Evolutionary conservation across 78 protist species (phyloP).

Genomic region (Tieghemostelium lacteum): DNA sequence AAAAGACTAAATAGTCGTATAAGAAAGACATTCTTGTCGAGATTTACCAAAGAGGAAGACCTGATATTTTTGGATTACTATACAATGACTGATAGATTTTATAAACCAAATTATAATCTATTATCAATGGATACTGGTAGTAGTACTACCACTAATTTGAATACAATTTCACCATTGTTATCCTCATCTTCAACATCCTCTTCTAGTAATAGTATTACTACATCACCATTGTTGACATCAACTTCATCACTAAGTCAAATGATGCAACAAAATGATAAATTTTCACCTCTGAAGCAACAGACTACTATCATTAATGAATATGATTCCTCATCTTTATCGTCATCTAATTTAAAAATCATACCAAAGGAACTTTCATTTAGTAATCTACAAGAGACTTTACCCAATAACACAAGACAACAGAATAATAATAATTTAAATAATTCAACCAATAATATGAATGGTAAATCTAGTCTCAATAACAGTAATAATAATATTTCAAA

Average conservation of each 20-base stretch:
- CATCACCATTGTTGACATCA: constrained; percentile 1
- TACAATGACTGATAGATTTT: constrained; percentile 13
- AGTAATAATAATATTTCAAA: neutral
- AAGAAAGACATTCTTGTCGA: constrained; percentile 39
- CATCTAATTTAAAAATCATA: neutral
- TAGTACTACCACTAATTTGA: neutral
- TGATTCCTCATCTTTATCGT: neutral
- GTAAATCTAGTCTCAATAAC: neutral
- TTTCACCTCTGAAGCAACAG: neutral
- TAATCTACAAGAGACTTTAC: neutral
- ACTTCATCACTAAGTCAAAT: neutral
- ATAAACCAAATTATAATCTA: neutral
- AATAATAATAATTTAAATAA: constrained; percentile 8
- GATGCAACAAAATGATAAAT: too few relatives aligned
- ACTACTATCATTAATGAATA: neutral
- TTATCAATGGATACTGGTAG: neutral
- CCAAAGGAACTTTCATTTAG: neutral
- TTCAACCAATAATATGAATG: neutral
- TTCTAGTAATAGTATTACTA: neutral
- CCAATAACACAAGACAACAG: neutral
- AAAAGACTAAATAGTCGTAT: constrained; percentile 29
- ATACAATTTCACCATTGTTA: neutral
- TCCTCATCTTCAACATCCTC: neutral
- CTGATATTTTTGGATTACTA: constrained; percentile 56
- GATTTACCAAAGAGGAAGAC: constrained; percentile 74